Evolutionary conservation across 2,329 filamentous ascomycete species (phyloP).

Genomic region (Penicillium sp.): DNA sequence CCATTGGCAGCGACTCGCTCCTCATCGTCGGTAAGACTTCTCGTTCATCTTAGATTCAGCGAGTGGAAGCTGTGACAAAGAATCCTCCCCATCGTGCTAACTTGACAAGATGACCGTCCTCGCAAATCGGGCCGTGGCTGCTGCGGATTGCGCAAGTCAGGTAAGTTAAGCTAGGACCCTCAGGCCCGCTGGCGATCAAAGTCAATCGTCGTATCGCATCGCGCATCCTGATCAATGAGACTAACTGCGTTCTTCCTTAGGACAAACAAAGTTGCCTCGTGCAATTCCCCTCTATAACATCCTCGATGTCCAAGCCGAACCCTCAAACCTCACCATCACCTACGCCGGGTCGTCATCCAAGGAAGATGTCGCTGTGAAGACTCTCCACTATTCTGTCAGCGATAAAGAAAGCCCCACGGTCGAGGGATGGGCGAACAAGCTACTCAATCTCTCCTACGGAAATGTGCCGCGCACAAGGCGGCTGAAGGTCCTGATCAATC

Average conservation of each 20-base stretch:
- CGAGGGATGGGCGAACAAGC: slow-evolving; percentile 60
- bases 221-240: background rate
- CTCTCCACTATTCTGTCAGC: slow-evolving; percentile 61
- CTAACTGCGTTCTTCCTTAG: slow-evolving; percentile 4
- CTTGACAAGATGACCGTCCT: slow-evolving; percentile 54
- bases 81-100: background rate
- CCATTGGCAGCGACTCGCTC: slow-evolving; percentile 60
- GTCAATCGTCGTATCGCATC: slow-evolving; percentile 6
- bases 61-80: background rate
- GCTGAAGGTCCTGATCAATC: slow-evolving; percentile 87
- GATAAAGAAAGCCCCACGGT: slow-evolving; percentile 52
- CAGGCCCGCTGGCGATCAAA: slow-evolving; percentile 7
- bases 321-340: slow-evolving; percentile 65
- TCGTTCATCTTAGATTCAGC: background rate
- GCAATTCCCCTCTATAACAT: slow-evolving; percentile 78
- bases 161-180: slow-evolving; percentile 35
- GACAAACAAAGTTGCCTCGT: slow-evolving; percentile 47
- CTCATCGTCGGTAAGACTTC: slow-evolving; percentile 55
- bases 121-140: slow-evolving; percentile 52
- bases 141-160: slow-evolving; percentile 54
- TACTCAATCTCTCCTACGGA: slow-evolving; percentile 71
- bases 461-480: slow-evolving; percentile 68
- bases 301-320: slow-evolving; percentile 71
- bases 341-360: slow-evolving; percentile 66
- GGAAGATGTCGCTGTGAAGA: slow-evolving; percentile 59